Evolutionary conservation across 768 basidiomycete genomes (phyloP), one percentile per base, ranked within the genome.

Genomic region (Russula dissimulans): DNA sequence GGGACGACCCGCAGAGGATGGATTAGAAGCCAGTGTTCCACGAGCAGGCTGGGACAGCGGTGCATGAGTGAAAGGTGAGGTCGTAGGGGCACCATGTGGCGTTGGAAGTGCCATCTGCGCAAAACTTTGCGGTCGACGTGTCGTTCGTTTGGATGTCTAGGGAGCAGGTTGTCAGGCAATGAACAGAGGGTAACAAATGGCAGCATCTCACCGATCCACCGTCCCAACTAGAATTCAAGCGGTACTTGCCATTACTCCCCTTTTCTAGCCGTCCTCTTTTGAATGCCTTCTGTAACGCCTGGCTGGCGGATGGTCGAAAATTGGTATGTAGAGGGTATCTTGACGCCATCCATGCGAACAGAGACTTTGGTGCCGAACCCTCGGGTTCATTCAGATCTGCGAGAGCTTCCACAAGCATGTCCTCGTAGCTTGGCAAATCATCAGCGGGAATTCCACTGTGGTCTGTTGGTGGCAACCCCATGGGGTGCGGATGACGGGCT

Each of bases 351-450:
- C 87, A 90, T 6, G 81, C 74, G 69, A 91, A 94, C 34, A 94
- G 68, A 61, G 84, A 83, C 70, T 89, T 92, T n/a, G 91, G 91
- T 7, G 85, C 85, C 57, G 81, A 81, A 17, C 91, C 91, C 48
- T 93, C 87, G 1, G 83, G 76, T 59, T 90, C 88, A 7, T 73
- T 76, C 45, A 81, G 78, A 57, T 85, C 86, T 14, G 75, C 72
- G 29, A 94, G 74, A 0, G 89, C 90, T 68, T 89, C 87, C 11
- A 86, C 87, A 17, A 93, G 88, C 91, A 94, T 94, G 63, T 93
- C 91, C 68, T 94, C 91, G 59, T 94, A 94, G 64, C 86, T 88
- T 7, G 91, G 91, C 51, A 93, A 76, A 66, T 90, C 81, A n/a
- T 78, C 79, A 0, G 70, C 11, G 18, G 54, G 32, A 56, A 56